Percentiles rank a stretch among this genome's conserved stretches.
phyloP scores from a whole-genome alignment of 805 yeast species.

The Kuraishia borneana region DNA sequence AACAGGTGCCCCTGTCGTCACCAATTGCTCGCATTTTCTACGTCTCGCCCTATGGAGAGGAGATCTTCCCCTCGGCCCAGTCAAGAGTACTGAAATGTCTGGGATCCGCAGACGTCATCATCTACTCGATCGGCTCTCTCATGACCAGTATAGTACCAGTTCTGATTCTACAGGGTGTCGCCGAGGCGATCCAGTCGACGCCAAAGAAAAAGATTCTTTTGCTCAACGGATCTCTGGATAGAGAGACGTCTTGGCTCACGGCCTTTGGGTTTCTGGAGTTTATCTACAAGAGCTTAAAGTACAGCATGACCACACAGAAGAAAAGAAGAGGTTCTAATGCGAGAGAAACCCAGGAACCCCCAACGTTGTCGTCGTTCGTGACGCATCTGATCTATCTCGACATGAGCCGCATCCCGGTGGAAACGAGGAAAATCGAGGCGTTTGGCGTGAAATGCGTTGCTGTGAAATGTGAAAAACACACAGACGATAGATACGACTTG shows the following conservation, averaged over 20 bases:
- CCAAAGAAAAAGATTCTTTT: slow-evolving; percentile 43
- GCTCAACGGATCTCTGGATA: slow-evolving; percentile 63
- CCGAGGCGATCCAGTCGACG: slow-evolving; percentile 35
- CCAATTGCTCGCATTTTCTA: slow-evolving; percentile 68
- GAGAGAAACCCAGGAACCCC: not conserved
- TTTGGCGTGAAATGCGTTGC: slow-evolving; percentile 37
- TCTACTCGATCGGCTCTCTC: slow-evolving; percentile 79
- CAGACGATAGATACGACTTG: slow-evolving; percentile 26
- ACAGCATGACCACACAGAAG: slow-evolving; percentile 27
- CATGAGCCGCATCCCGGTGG: slow-evolving; percentile 35
- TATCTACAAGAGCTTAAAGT: slow-evolving; percentile 42
- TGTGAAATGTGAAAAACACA: slow-evolving; percentile 17
- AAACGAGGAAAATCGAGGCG: slow-evolving; percentile 23
- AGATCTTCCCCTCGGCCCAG: slow-evolving; percentile 67
- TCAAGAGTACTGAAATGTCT: slow-evolving; percentile 45
- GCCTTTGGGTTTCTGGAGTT: slow-evolving; percentile 49
- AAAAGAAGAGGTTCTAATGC: slow-evolving; percentile 5
- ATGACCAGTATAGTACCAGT: slow-evolving; percentile 85
- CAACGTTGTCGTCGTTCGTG: slow-evolving; percentile 23
- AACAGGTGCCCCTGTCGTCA: slow-evolving; percentile 50
- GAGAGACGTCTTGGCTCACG: slow-evolving; percentile 66
- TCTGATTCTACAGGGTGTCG: slow-evolving; percentile 61
- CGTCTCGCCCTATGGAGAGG: slow-evolving; percentile 82
- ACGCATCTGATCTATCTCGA: slow-evolving; percentile 54
- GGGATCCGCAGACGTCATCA: slow-evolving; percentile 36